phyloP scores from a whole-genome alignment of 2,329 filamentous ascomycete genomes.

The Herpotrichia juniperi region DNA sequence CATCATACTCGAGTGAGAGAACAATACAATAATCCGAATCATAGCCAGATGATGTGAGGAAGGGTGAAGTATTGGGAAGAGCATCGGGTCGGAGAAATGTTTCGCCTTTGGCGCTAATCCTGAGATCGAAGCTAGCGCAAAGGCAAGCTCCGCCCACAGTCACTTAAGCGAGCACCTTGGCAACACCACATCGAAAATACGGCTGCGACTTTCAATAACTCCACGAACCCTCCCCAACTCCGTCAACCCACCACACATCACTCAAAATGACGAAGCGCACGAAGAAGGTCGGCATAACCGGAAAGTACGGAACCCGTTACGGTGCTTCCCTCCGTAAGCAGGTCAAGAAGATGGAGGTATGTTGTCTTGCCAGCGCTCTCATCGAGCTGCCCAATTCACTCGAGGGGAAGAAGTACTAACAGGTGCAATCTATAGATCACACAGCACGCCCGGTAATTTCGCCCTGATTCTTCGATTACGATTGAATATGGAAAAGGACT shows the following conservation, averaged over 20 bases:
- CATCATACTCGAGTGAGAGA: too few species aligned
- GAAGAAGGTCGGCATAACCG: constrained; percentile 89
- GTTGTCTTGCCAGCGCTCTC: constrained; percentile 15
- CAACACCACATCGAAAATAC: neutral
- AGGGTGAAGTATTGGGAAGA: neutral
- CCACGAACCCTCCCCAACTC: constrained; percentile 1
- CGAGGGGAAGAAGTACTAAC: constrained; percentile 26
- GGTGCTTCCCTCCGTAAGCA: constrained; percentile 99
- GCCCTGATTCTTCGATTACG: neutral
- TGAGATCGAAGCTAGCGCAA: neutral
- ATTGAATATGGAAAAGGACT: neutral
- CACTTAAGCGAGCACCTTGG: too few species aligned
- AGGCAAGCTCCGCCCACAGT: too few species aligned
- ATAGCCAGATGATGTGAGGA: neutral
- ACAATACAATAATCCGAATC: too few species aligned
- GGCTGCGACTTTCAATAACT: neutral
- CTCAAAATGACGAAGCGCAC: constrained; percentile 18
- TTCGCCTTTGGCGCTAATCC: neutral
- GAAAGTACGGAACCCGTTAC: constrained; percentile 92
- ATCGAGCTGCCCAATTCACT: constrained; percentile 7
- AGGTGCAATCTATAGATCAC: constrained; percentile 65
- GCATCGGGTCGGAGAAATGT: neutral
- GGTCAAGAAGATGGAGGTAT: constrained; percentile 95
- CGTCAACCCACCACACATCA: constrained; percentile 8
- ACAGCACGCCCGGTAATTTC: constrained; percentile 90